Percentiles rank a stretch among this genome's conserved stretches.
Evolutionary conservation across 371 early-diverging fungal species (phyloP).

Genomic region (Mucor saturninus): DNA sequence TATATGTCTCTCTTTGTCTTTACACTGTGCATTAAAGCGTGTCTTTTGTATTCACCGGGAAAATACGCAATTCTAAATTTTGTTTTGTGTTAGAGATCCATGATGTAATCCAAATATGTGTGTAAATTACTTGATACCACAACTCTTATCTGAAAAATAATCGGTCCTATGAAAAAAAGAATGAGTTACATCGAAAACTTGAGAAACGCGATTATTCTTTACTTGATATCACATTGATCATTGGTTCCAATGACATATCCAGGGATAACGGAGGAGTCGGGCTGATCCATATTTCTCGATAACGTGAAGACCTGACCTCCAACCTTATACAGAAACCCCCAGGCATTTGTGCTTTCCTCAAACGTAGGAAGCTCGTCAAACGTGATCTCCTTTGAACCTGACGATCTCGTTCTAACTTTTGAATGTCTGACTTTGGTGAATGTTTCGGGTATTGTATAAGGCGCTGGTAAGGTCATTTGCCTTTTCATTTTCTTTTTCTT

Average conservation of each 20-base stretch:
- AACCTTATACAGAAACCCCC: conserved; percentile 16
- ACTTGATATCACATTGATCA: conserved; percentile 18
- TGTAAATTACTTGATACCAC: too few species aligned
- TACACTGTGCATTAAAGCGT: conserved; percentile 13
- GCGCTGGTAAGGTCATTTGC: not conserved
- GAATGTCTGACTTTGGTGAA: not conserved
- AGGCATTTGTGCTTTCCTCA: conserved; percentile 4
- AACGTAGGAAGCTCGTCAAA: not conserved
- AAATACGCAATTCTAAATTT: not conserved
- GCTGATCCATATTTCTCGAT: conserved; percentile 5
- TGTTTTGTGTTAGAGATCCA: too few species aligned
- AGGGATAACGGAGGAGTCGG: not conserved
- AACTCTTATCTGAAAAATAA: too few species aligned
- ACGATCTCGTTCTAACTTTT: not conserved
- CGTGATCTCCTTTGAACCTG: not conserved
- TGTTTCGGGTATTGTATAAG: too few species aligned
- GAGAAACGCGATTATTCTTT: not conserved
- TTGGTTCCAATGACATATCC: conserved; percentile 18
- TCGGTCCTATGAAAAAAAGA: not conserved
- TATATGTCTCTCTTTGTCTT: not conserved
- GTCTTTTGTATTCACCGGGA: not conserved
- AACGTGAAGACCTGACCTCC: conserved; percentile 4
- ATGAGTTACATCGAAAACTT: not conserved
- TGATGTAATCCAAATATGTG: not conserved
- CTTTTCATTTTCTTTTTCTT: not conserved